These are phyloP conservation scores for Tetracentron sinense DNA, from an alignment of 164 flowering plant genomes.

Conservation along the genomic window DNA sequence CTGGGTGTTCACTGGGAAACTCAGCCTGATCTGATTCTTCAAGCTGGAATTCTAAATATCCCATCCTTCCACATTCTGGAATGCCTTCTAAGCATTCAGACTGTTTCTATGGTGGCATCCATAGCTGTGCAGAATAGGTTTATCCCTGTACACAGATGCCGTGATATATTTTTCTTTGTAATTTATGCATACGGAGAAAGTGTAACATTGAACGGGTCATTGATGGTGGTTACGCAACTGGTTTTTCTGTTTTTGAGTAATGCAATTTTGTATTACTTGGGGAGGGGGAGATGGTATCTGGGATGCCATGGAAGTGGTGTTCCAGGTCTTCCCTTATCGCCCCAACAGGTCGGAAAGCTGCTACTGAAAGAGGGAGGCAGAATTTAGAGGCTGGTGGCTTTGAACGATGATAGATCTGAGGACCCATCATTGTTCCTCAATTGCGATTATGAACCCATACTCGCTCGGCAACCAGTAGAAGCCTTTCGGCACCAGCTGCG, in stretches of 20 bases:
- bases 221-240: constrained; percentile 22
- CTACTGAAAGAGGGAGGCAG: too few relatives aligned
- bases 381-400: too few relatives aligned
- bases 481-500: too few relatives aligned
- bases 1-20: neutral
- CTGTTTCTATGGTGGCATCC: neutral
- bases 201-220: constrained; percentile 37
- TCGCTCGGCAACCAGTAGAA: too few relatives aligned
- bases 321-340: too few relatives aligned
- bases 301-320: constrained; percentile 1
- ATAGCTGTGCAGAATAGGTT: neutral
- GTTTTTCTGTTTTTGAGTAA: constrained; percentile 4
- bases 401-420: too few relatives aligned
- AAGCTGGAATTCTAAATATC: neutral
- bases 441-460: too few relatives aligned
- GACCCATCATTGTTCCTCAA: too few relatives aligned
- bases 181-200: constrained; percentile 24
- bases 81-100: constrained; percentile 2
- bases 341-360: too few relatives aligned
- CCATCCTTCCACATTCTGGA: neutral
- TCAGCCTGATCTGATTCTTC: constrained; percentile 8
- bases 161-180: constrained; percentile 8
- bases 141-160: constrained; percentile 19
- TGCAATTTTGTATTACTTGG: constrained; percentile 6
- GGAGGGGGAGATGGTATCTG: constrained; percentile 10